Evolutionary conservation across 306 rosid genomes (phyloP).

Genomic region (Rubus idaeus): DNA sequence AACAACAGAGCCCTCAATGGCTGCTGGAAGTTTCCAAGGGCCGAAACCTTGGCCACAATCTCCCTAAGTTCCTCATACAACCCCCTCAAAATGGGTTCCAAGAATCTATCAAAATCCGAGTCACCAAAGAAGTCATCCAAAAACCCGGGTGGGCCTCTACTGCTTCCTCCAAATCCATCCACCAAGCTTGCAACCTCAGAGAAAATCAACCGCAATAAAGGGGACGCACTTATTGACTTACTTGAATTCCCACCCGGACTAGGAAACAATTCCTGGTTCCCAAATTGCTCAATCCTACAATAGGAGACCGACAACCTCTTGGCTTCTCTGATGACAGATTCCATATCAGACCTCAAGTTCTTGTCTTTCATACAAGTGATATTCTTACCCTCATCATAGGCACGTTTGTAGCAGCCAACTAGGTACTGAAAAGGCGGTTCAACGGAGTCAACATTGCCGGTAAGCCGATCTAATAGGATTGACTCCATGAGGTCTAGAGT

Average conservation of each 20-base stretch:
- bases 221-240: slow-evolving; percentile 31
- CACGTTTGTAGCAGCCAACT: slow-evolving; percentile 70
- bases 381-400: slow-evolving; percentile 70
- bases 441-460: slow-evolving; percentile 35
- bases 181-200: slow-evolving; percentile 58
- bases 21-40: slow-evolving; percentile 81
- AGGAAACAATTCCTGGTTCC: slow-evolving; percentile 62
- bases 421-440: slow-evolving; percentile 70
- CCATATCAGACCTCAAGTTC: slow-evolving; percentile 57
- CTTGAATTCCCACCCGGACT: slow-evolving; percentile 2
- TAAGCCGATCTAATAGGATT: slow-evolving; percentile 73
- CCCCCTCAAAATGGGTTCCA: slow-evolving; percentile 71
- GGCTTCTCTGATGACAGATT: slow-evolving; percentile 55
- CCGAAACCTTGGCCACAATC: slow-evolving; percentile 72
- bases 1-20: slow-evolving; percentile 74
- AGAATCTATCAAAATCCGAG: slow-evolving; percentile 59
- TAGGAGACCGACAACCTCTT: slow-evolving; percentile 68
- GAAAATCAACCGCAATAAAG: slow-evolving; percentile 63
- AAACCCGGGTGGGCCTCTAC: slow-evolving; percentile 71
- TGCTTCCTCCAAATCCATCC: slow-evolving; percentile 47
- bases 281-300: slow-evolving; percentile 76
- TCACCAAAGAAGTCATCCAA: slow-evolving; percentile 77
- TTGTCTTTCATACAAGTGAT: slow-evolving; percentile 67
- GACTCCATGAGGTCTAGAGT: slow-evolving; percentile 70
- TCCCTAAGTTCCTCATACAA: slow-evolving; percentile 77